A percentile compares a stretch with the other conserved stretches of the same genome.
Evolutionary conservation across 257 asterid species (phyloP).

Genomic region (Solanum stenotomum): DNA sequence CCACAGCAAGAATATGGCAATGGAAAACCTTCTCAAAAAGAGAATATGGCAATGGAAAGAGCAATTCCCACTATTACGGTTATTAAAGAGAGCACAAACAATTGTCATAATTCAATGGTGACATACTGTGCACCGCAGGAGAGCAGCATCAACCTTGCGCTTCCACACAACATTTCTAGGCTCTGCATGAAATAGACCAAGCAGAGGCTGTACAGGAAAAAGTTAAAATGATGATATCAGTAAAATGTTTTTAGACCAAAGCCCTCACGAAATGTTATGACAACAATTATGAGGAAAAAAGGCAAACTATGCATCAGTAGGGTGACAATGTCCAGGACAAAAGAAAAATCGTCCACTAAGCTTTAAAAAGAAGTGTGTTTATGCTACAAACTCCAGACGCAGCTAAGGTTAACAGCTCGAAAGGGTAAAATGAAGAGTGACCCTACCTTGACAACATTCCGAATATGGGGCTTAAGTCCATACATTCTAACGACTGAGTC

Average conservation of each 20-base stretch:
- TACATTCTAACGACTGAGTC: constrained; percentile 57
- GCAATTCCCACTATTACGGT: background rate
- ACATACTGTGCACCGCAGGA: constrained; percentile 52
- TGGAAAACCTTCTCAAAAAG: background rate
- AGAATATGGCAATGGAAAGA: background rate
- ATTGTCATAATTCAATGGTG: background rate
- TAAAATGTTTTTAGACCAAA: background rate
- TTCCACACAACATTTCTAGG: constrained; percentile 80
- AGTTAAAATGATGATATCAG: background rate
- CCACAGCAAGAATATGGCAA: background rate
- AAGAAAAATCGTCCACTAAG: background rate
- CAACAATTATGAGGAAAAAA: background rate
- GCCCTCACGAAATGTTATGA: background rate
- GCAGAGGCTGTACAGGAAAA: constrained; percentile 62
- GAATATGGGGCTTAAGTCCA: constrained; percentile 52
- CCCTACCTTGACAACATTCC: constrained; percentile 65
- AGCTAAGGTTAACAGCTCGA: background rate
- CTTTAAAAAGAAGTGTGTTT: background rate
- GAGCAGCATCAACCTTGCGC: constrained; percentile 85
- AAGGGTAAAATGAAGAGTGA: background rate
- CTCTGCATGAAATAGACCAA: constrained; percentile 60
- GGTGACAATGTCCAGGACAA: background rate
- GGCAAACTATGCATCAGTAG: background rate
- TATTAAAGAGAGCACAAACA: background rate
- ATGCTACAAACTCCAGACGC: background rate